These are phyloP conservation scores for Sugiyamaella neomexicana DNA, from an alignment of 1,139 yeast genomes.

Conservation along the genomic window DNA sequence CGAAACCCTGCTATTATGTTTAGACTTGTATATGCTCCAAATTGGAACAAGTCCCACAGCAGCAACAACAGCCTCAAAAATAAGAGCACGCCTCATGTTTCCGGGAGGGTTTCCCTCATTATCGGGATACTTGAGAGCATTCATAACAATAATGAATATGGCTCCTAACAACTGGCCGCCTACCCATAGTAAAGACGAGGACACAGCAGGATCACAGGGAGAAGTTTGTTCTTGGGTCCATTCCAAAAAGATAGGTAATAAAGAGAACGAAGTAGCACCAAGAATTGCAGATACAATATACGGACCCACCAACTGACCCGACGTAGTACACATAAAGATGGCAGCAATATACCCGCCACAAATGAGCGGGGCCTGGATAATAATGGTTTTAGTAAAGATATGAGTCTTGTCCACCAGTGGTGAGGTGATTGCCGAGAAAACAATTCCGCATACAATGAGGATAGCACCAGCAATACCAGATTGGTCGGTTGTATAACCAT, in stretches of 20 bases:
- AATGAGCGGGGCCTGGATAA: slow-evolving; percentile 36
- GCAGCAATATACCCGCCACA: slow-evolving; percentile 39
- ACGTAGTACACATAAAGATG: slow-evolving; percentile 36
- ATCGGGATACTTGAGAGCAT: slow-evolving; percentile 35
- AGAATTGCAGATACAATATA: slow-evolving; percentile 39
- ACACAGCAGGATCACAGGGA: slow-evolving; percentile 40
- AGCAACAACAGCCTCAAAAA: slow-evolving; percentile 40
- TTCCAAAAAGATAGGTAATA: slow-evolving; percentile 40
- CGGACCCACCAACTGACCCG: slow-evolving; percentile 37
- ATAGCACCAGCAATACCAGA: slow-evolving; percentile 43
- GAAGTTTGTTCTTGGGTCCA: slow-evolving; percentile 42
- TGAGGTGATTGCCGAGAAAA: slow-evolving; percentile 37
- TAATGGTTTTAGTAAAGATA: slow-evolving; percentile 31
- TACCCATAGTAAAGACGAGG: slow-evolving; percentile 39
- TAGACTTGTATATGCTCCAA: slow-evolving; percentile 24
- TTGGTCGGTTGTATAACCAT: slow-evolving; percentile 39
- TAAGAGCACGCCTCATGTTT: slow-evolving; percentile 39
- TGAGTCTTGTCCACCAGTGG: slow-evolving; percentile 40
- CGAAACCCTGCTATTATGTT: slow-evolving; percentile 27
- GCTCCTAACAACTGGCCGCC: slow-evolving; percentile 42
- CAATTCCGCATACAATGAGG: slow-evolving; percentile 39
- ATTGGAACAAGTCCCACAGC: slow-evolving; percentile 33
- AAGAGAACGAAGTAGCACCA: slow-evolving; percentile 40
- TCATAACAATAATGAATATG: slow-evolving; percentile 39
- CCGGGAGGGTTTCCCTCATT: slow-evolving; percentile 38